Percentiles rank a stretch among this genome's conserved stretches.
Evolutionary conservation across 208 protist genomes (phyloP).

Genomic region (Angomonas ambiguus): DNA sequence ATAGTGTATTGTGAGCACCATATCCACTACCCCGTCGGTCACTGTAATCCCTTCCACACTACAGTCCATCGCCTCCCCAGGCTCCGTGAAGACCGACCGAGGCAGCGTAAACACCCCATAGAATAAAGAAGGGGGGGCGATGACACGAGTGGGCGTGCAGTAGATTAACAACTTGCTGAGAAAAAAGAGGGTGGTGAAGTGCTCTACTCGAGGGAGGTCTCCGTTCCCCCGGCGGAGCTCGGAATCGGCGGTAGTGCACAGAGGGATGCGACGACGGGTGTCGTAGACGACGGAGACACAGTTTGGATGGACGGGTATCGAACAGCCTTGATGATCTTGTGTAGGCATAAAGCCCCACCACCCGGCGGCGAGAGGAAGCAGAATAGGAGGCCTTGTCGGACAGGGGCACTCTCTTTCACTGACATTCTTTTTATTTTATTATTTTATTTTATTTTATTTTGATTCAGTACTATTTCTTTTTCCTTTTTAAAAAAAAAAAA

Average conservation of each 20-base stretch:
- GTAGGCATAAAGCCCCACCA: slow-evolving; percentile 35
- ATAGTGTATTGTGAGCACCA: slow-evolving; percentile 64
- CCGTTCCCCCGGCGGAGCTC: slow-evolving; percentile 21
- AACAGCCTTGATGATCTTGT: slow-evolving; percentile 52
- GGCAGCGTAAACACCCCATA: slow-evolving; percentile 76
- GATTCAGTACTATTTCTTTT: neutral
- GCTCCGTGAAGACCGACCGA: slow-evolving; percentile 34
- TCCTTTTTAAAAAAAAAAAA: neutral
- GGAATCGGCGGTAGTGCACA: slow-evolving; percentile 61
- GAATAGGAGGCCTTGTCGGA: neutral
- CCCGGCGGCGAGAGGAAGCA: slow-evolving; percentile 47
- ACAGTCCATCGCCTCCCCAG: slow-evolving; percentile 58
- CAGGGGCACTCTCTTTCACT: neutral
- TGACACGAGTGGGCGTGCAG: slow-evolving; percentile 33
- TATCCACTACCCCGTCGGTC: slow-evolving; percentile 56
- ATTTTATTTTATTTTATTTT: neutral
- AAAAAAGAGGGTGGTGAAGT: slow-evolving; percentile 51
- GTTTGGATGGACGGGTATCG: slow-evolving; percentile 43
- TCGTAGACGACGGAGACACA: slow-evolving; percentile 85
- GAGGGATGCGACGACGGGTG: slow-evolving; percentile 56
- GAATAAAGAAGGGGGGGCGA: slow-evolving; percentile 68
- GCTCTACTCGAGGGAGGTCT: slow-evolving; percentile 29
- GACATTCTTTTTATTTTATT: no score
- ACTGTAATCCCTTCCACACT: slow-evolving; percentile 49
- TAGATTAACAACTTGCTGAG: slow-evolving; percentile 44